Evolutionary conservation across 192 early-diverging fungal species (phyloP).

Genomic region (Podila horticola): DNA sequence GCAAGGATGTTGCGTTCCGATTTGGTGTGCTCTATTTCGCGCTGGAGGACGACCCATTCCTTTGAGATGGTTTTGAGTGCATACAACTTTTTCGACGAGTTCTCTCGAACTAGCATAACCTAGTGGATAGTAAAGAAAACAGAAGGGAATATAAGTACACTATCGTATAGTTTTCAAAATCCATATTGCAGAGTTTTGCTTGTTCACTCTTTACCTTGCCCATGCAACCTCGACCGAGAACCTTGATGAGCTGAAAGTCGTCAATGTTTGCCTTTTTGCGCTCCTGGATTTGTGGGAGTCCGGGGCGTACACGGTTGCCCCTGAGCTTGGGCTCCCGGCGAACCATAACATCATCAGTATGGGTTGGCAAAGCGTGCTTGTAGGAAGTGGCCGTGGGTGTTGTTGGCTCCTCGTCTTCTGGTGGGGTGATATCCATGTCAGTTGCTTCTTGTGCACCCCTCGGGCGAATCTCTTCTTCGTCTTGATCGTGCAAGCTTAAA

Average conservation of each 20-base stretch:
- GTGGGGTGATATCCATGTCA: neutral
- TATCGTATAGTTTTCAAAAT: neutral
- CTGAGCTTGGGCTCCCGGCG: slow-evolving; percentile 13
- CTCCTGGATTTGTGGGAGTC: slow-evolving; percentile 20
- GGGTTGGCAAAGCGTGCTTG: neutral
- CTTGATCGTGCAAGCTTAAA: neutral
- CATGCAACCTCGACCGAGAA: slow-evolving; percentile 70
- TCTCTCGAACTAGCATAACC: slow-evolving; percentile 62
- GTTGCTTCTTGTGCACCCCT: neutral
- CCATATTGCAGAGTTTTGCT: slow-evolving; percentile 30
- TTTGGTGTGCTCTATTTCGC: slow-evolving; percentile 82
- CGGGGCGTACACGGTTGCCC: slow-evolving; percentile 18
- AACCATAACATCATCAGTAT: neutral
- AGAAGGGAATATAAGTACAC: slow-evolving; percentile 4
- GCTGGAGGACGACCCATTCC: slow-evolving; percentile 74
- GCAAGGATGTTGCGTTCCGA: slow-evolving; percentile 88
- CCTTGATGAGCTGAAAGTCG: slow-evolving; percentile 62
- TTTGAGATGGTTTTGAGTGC: slow-evolving; percentile 68
- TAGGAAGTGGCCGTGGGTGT: neutral
- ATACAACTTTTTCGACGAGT: slow-evolving; percentile 54
- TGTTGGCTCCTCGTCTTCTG: neutral
- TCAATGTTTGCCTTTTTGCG: slow-evolving; percentile 52
- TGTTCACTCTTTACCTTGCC: slow-evolving; percentile 65
- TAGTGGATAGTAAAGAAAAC: slow-evolving; percentile 14
- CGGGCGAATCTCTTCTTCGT: neutral